A percentile compares a stretch with the other conserved stretches of the same genome.
These are phyloP conservation scores for Marasmius sp. DNA, from an alignment of 1,284 basidiomycete species.

Conservation along the genomic window DNA sequence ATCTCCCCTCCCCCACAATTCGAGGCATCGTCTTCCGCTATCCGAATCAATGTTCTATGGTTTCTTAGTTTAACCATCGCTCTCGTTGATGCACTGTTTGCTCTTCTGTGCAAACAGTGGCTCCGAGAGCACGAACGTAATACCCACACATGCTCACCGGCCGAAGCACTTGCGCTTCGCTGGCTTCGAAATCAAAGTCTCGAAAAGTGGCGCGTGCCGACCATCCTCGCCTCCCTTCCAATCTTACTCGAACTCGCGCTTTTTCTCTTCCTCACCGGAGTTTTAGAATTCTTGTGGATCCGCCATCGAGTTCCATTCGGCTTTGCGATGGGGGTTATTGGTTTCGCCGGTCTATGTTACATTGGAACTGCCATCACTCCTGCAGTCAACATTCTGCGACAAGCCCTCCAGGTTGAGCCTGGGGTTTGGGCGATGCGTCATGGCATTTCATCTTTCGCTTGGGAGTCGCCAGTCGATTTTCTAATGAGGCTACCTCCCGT, in stretches of 20 bases:
- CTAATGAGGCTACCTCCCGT: neutral
- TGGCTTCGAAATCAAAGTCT: neutral
- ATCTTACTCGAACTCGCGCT: slow-evolving; percentile 1
- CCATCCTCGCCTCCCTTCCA: neutral
- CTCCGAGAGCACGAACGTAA: slow-evolving; percentile 8
- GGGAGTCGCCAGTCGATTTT: no score
- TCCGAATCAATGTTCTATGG: slow-evolving; percentile 6
- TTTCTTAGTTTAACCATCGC: slow-evolving; percentile 8
- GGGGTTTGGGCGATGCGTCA: no score
- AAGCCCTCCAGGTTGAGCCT: neutral
- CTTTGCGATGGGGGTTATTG: neutral
- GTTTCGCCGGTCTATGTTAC: neutral
- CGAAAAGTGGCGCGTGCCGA: neutral
- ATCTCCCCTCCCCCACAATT: neutral
- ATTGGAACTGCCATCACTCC: neutral
- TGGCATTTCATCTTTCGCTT: no score
- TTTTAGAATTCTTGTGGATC: slow-evolving; percentile 4
- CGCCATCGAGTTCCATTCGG: neutral
- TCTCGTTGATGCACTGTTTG: slow-evolving; percentile 1
- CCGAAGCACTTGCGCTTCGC: neutral
- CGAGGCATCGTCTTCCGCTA: neutral
- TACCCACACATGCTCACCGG: neutral
- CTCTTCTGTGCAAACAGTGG: slow-evolving; percentile 13
- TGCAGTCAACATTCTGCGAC: neutral
- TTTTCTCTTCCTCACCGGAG: slow-evolving; percentile 3